These are phyloP conservation scores for Paradendryphiella salina DNA, from an alignment of 2,329 filamentous ascomycete genomes.

Conservation along the genomic window DNA sequence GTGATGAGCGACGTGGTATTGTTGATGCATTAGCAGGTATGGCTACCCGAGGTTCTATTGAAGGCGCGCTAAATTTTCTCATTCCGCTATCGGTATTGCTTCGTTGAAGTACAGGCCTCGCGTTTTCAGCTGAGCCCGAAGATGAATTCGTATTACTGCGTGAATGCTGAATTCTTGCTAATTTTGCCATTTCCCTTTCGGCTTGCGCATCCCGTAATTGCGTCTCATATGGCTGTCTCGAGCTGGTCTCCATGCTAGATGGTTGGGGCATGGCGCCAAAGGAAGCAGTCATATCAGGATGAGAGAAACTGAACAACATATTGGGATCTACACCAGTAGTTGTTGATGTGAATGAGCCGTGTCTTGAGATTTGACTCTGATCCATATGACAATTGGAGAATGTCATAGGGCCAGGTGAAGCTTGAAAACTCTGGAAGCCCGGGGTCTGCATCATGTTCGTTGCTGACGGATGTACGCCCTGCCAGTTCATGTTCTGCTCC, in stretches of 20 bases:
- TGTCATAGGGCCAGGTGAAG: slow-evolving; percentile 30
- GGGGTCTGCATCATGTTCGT: slow-evolving; percentile 40
- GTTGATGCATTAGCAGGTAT: slow-evolving; percentile 27
- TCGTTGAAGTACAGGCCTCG: slow-evolving; percentile 46
- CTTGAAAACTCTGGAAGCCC: slow-evolving; percentile 40
- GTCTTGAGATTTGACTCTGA: slow-evolving; percentile 26
- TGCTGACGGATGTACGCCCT: slow-evolving; percentile 36
- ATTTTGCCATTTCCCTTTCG: slow-evolving; percentile 41
- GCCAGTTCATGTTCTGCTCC: slow-evolving; percentile 39
- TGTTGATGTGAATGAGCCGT: slow-evolving; percentile 42
- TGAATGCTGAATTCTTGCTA: slow-evolving; percentile 43
- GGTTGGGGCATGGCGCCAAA: slow-evolving; percentile 35
- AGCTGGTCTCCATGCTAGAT: slow-evolving; percentile 16
- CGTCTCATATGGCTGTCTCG: slow-evolving; percentile 48
- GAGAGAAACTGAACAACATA: slow-evolving; percentile 51
- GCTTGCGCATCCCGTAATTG: slow-evolving; percentile 40
- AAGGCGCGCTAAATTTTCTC: slow-evolving; percentile 33
- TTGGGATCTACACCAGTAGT: slow-evolving; percentile 54
- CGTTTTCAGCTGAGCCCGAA: slow-evolving; percentile 38
- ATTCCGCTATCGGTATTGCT: slow-evolving; percentile 54
- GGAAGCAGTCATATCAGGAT: slow-evolving; percentile 31
- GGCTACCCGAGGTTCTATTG: slow-evolving; percentile 38
- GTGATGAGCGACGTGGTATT: slow-evolving; percentile 52
- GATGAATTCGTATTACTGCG: slow-evolving; percentile 49
- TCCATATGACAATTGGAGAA: slow-evolving; percentile 29